phyloP scores from a whole-genome alignment of 495 filamentous ascomycete species.

The Trichoderma virens region DNA sequence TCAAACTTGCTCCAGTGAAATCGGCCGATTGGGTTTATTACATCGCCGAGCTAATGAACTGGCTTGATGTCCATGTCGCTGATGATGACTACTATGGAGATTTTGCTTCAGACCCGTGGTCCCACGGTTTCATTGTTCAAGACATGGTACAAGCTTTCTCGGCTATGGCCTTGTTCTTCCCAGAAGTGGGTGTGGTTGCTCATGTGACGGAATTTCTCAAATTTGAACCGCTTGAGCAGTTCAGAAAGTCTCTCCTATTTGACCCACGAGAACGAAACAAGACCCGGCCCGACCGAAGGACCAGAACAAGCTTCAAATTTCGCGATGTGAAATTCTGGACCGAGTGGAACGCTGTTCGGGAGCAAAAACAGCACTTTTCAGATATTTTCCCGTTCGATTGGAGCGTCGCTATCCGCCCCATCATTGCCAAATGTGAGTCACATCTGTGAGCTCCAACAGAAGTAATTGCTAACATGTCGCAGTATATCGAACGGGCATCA shows the following conservation, averaged over 20 bases:
- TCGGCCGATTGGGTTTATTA: conserved; percentile 25
- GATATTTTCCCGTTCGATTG: conserved; percentile 28
- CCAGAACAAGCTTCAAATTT: conserved; percentile 25
- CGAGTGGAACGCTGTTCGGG: conserved; percentile 25
- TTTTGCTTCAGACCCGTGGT: conserved; percentile 19
- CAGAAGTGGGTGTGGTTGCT: conserved; percentile 19
- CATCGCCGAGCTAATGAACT: conserved; percentile 25
- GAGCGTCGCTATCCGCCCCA: conserved; percentile 31
- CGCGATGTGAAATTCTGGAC: conserved; percentile 30
- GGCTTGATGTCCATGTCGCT: conserved; percentile 26
- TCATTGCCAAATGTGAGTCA: conserved; percentile 30
- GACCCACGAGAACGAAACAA: conserved; percentile 30
- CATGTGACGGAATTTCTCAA: conserved; percentile 24
- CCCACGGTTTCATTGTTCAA: conserved; percentile 32
- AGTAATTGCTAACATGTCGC: not conserved
- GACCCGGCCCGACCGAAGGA: conserved; percentile 25
- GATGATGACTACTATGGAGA: conserved; percentile 20
- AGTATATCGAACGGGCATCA: conserved; percentile 40
- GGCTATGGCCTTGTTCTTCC: conserved; percentile 37
- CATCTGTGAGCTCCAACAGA: not conserved
- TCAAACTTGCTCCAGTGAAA: conserved; percentile 15
- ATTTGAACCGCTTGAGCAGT: conserved; percentile 21
- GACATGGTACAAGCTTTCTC: conserved; percentile 34
- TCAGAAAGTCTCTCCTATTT: conserved; percentile 30
- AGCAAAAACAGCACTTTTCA: conserved; percentile 14